Base-by-base conservation (phyloP, 1,139 yeast genomes). In the Hyphopichia fennica region DNA sequence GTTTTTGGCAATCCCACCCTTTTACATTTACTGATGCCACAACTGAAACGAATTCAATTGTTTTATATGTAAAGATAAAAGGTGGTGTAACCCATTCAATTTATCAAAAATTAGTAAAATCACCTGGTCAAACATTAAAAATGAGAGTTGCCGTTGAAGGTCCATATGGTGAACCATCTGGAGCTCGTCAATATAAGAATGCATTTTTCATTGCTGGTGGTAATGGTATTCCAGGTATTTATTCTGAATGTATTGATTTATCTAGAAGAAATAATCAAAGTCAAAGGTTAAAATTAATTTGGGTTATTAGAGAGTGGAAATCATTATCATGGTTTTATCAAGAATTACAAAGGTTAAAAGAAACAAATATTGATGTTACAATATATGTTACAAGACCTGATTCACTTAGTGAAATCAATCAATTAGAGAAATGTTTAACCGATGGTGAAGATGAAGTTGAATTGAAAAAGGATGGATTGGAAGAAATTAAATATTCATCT, bases 1-100 rank as follows among this genome's bases (percentile, higher is more conserved):
- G 73, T 40, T 82, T 82, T 44, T 84, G 79, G 79, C 87, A 83
- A 53, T 75, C 84, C 0, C 88, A 82, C 54, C 88, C 88, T 1
- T 82, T 82, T 52, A 78, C 87, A 0, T 72, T 80, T 13, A 69
- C 81, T 20, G 63, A 62, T 62, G 45, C 63, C 45, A 51, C 60
- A 45, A 54, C 59, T 30, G 22, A 11, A 17, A 57, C 67, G 44
- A 60, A 70, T 55, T 54, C 68, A 53, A 52, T 75, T 4, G 57
- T 63, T 1, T 59, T 75, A 23, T 73, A 67, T 46, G 58, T 75
- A 37, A 75, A 73, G 50, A 73, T 72, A 10, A 77, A 77, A 48
- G 60, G 62, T 5, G 82, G 82, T 7, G 56, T 72, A 18, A 73
- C 81, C 0, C 57, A 59, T 35, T 54, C 60, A 9, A 50, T 77